Base-by-base conservation (phyloP, 2,329 filamentous ascomycete genomes). In the Pseudocercospora vitis region DNA sequence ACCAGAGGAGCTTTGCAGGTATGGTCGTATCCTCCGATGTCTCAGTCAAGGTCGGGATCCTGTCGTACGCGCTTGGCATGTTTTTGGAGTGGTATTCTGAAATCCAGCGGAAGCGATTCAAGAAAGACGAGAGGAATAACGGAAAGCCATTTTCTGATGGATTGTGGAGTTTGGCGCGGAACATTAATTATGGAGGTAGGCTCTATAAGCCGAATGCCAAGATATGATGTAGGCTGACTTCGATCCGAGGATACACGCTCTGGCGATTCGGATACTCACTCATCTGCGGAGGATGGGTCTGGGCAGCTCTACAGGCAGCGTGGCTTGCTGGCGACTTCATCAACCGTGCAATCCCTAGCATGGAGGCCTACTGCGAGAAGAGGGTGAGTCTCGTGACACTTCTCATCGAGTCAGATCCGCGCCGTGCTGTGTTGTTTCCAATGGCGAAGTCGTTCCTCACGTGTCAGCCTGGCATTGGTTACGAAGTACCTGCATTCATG, bases 311-410 rank as follows among this genome's bases (percentile, higher is more conserved):
- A 11, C 33, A 60, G 18, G 53, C 39, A 7, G 52, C 45, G 4
- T 64, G 54, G 35, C 50, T 65, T 7, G 53, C 54, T 5, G 57
- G 58, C 6, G 63, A 67, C 47, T 65, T 67, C 35, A 32, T 52
- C 16, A 45, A 24, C 3, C 55, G 64, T 44, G 64, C 63, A 4
- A 62, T 66, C 23, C 65, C 65, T 5, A 54, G 50, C 24, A 52
- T 68, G 58, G 63, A 68, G 48, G 58, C 55, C 9, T 66, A 67
- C 31, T 60, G 60, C 16, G 53, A 61, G 40, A 59, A 63, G 37
- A 55, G 60, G 55, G 63, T 65, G 28, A 48, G 58, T 54, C 14
- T 4, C 35, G n/a, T n/a, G 14, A 16, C 26, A 11, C 32, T 39
- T 31, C 9, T 16, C 32, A 54, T 52, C 59, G 48, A 56, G 21